These are phyloP conservation scores for Sporisorium reilianum DNA, from an alignment of 1,284 basidiomycete species.

Conservation along the genomic window DNA sequence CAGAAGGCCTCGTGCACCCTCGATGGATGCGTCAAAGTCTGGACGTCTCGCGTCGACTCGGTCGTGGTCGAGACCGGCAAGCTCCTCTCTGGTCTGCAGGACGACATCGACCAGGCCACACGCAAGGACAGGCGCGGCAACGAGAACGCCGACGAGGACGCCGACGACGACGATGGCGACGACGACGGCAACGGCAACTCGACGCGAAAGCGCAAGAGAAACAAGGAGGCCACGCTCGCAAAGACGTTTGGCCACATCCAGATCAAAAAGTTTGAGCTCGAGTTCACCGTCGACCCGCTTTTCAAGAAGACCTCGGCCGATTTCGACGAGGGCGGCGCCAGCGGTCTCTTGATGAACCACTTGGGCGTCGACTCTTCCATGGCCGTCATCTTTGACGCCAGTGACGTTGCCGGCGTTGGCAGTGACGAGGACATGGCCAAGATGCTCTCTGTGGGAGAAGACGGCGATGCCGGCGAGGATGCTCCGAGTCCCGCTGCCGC, in stretches of 20 bases:
- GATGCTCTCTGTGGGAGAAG: constrained; percentile 39
- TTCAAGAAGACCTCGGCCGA: constrained; percentile 98
- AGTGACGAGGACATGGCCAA: constrained; percentile 75
- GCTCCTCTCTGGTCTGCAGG: constrained; percentile 88
- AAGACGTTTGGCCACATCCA: constrained; percentile 77
- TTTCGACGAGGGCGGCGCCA: constrained; percentile 97
- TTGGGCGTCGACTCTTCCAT: constrained; percentile 82
- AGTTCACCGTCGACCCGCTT: constrained; percentile 94
- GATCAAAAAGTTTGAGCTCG: constrained; percentile 79
- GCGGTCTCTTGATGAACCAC: constrained; percentile 74
- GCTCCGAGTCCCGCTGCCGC: constrained; percentile 18
- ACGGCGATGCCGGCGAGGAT: constrained; percentile 21
- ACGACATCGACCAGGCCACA: constrained; percentile 65
- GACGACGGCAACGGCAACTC: constrained; percentile 76
- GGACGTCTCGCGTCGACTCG: constrained; percentile 97
- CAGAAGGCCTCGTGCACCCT: constrained; percentile 97
- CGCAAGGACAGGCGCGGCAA: constrained; percentile 54
- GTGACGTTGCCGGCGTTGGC: constrained; percentile 83
- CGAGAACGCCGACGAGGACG: constrained; percentile 71
- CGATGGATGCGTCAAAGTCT: constrained; percentile 99
- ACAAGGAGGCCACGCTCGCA: constrained; percentile 66
- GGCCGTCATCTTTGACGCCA: constrained; percentile 94
- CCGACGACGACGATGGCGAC: constrained; percentile 70
- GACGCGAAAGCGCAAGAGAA: constrained; percentile 71
- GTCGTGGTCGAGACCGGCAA: constrained; percentile 97